Conservation (phyloP, 495 filamentous ascomycete genomes). For the Neurospora sublineolata region DNA sequence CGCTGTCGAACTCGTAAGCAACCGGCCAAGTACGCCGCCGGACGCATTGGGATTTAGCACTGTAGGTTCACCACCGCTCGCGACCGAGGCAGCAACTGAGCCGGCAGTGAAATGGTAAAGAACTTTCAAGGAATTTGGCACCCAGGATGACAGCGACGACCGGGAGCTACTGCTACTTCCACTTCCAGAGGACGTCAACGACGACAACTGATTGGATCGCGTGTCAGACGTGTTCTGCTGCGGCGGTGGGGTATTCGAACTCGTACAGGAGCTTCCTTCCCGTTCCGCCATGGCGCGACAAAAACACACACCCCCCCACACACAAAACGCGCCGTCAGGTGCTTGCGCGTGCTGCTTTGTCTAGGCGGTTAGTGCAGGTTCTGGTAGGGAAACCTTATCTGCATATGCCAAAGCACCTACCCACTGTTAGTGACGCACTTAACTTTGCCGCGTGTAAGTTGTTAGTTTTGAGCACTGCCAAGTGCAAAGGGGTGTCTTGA, state of each 20-base stretch:
- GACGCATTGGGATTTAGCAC: conserved; percentile 15
- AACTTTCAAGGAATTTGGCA: neutral
- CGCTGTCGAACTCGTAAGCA: neutral
- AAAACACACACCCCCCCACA: neutral
- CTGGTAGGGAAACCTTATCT: neutral
- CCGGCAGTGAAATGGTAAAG: conserved; percentile 9
- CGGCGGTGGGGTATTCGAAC: neutral
- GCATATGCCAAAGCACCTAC: neutral
- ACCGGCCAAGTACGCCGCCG: conserved; percentile 20
- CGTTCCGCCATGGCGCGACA: neutral
- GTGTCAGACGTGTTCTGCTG: neutral
- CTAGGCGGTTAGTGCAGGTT: neutral
- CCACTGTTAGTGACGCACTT: neutral
- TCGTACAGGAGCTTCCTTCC: neutral
- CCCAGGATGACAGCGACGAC: neutral
- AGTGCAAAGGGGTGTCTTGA: too few relatives aligned
- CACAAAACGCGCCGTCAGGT: conserved; percentile 18
- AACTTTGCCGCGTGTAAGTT: neutral
- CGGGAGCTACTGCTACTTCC: neutral
- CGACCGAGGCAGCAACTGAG: neutral
- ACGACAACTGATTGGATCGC: neutral
- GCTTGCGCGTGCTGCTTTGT: neutral
- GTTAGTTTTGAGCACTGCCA: too few relatives aligned
- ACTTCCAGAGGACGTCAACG: neutral
- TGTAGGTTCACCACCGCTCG: conserved; percentile 8